phyloP scores from a whole-genome alignment of 768 basidiomycete species.

The Clathrus columnatus region DNA sequence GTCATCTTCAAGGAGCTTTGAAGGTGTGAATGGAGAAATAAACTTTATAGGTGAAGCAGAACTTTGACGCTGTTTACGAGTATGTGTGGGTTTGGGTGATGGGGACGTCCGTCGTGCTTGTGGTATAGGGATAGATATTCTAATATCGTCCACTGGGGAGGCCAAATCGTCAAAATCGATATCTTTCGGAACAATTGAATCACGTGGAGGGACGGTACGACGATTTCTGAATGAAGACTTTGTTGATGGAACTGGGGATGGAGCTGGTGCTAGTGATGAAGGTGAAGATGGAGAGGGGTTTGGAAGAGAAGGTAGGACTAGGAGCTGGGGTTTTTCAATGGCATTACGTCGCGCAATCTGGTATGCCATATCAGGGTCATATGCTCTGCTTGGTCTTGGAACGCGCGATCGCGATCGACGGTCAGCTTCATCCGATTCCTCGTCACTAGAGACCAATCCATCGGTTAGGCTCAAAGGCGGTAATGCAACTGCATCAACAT shows the following conservation, averaged over 20 bases:
- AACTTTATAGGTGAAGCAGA: neutral
- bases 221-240: neutral
- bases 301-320: neutral
- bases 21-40: neutral
- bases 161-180: neutral
- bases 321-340: neutral
- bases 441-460: conserved; percentile 3
- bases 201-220: neutral
- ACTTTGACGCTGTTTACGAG: neutral
- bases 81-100: neutral
- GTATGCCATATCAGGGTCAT: neutral
- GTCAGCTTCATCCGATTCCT: neutral
- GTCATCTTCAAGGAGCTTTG: neutral
- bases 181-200: conserved; percentile 6
- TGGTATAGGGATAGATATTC: neutral
- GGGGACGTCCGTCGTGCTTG: neutral
- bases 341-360: neutral
- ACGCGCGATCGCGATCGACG: neutral
- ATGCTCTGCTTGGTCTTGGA: neutral
- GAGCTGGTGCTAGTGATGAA: neutral
- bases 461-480: neutral
- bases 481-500: neutral
- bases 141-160: neutral
- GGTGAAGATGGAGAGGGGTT: neutral
- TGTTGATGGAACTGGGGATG: neutral